These are phyloP conservation scores for Ampelocalamus luodianensis DNA, from an alignment of 176 grass and related monocot species.

Conservation along the genomic window DNA sequence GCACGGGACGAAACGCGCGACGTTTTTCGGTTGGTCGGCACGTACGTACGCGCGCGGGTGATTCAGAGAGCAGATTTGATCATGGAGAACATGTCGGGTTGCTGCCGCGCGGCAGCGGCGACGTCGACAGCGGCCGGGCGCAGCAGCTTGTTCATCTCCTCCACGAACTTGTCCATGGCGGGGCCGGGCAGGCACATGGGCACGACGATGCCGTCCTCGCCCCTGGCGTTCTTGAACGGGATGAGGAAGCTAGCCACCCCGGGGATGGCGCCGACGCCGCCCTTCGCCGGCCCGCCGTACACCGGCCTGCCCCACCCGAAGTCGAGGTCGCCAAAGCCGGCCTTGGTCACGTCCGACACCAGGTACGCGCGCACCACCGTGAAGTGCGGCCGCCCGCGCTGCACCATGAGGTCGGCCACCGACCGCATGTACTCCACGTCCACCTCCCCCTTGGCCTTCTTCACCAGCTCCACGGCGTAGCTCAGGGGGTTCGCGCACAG, in stretches of 20 bases:
- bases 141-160: conserved; percentile 60
- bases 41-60: neutral
- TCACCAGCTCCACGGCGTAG: conserved; percentile 68
- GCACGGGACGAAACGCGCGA: neutral
- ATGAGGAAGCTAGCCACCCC: conserved; percentile 78
- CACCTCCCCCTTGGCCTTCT: conserved; percentile 66
- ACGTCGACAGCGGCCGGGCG: conserved; percentile 11
- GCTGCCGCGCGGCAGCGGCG: neutral
- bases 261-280: conserved; percentile 66
- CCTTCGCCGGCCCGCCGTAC: conserved; percentile 74
- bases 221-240: conserved; percentile 63
- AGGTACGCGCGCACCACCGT: conserved; percentile 73
- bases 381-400: conserved; percentile 65
- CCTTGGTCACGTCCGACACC: conserved; percentile 67
- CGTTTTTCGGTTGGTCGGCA: too few relatives aligned
- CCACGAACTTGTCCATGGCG: conserved; percentile 66
- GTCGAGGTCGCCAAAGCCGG: conserved; percentile 73
- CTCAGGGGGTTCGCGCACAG: conserved; percentile 55
- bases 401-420: conserved; percentile 70
- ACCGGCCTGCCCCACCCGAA: conserved; percentile 82
- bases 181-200: conserved; percentile 69
- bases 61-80: conserved; percentile 66
- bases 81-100: conserved; percentile 8
- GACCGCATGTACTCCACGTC: conserved; percentile 70
- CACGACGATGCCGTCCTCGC: conserved; percentile 63